Percentiles rank a stretch among this genome's conserved stretches.
Evolutionary conservation across 1,284 basidiomycete genomes (phyloP).

Genomic region (Cryptococcus amylolentus): DNA sequence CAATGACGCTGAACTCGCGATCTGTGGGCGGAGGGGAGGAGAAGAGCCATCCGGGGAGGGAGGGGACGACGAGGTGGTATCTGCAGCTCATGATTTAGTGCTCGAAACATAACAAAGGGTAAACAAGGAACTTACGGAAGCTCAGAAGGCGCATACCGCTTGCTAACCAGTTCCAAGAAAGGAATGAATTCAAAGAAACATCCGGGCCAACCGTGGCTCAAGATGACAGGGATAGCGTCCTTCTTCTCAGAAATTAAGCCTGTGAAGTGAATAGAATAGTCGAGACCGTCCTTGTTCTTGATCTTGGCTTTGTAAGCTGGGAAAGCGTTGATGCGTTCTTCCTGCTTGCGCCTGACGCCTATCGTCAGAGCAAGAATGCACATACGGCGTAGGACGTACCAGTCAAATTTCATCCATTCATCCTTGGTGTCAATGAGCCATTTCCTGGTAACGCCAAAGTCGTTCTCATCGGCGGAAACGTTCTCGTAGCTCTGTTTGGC

Average conservation of each 20-base stretch:
- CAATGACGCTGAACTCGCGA: conserved; percentile 30
- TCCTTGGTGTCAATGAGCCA: conserved; percentile 20
- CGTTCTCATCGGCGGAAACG: conserved; percentile 3
- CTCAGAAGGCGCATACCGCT: conserved; percentile 27
- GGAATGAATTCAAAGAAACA: conserved; percentile 42
- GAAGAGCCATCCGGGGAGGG: conserved; percentile 43
- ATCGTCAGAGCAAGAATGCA: neutral
- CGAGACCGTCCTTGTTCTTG: conserved; percentile 25
- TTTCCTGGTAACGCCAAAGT: conserved; percentile 21
- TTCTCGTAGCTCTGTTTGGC: conserved; percentile 40
- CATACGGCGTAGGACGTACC: conserved; percentile 10
- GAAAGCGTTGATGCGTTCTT: conserved; percentile 27
- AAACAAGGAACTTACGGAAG: conserved; percentile 27
- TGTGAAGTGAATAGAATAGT: conserved; percentile 41
- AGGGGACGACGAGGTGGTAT: conserved; percentile 37
- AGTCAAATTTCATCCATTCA: conserved; percentile 25
- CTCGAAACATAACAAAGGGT: neutral
- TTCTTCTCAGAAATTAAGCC: conserved; percentile 30
- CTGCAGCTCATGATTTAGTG: neutral
- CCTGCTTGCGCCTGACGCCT: conserved; percentile 22
- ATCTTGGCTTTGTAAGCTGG: conserved; percentile 28
- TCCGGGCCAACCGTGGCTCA: conserved; percentile 48
- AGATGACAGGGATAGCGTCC: conserved; percentile 39
- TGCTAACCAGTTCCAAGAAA: conserved; percentile 26
- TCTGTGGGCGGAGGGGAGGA: conserved; percentile 39